Conservation (phyloP, 2,329 filamentous ascomycete genomes). For the Ophiobolus disseminans region DNA sequence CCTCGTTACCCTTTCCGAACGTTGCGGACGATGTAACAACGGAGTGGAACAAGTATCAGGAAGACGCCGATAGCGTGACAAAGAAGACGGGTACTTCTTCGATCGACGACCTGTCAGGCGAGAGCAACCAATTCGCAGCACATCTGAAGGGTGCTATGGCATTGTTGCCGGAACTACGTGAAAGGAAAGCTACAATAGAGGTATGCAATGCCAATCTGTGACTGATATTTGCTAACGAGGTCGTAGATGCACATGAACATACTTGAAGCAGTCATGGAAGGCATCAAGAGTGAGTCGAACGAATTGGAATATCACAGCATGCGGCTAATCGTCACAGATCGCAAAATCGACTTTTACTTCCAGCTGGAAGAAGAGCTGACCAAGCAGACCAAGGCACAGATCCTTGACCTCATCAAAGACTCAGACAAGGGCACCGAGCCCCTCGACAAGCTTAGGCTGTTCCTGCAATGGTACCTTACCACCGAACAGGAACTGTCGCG, state of each 20-base stretch:
- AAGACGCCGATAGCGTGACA: slow-evolving; percentile 91
- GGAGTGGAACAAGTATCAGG: slow-evolving; percentile 92
- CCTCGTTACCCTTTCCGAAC: slow-evolving; percentile 87
- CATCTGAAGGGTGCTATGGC: slow-evolving; percentile 97
- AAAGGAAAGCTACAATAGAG: slow-evolving; percentile 78
- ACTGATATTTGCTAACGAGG: slow-evolving; percentile 63
- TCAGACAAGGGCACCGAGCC: slow-evolving; percentile 81
- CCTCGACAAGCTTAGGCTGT: slow-evolving; percentile 87
- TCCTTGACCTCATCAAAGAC: slow-evolving; percentile 85
- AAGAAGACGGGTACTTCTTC: slow-evolving; percentile 93
- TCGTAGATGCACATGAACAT: slow-evolving; percentile 94
- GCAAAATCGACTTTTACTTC: slow-evolving; percentile 95
- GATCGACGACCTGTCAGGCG: slow-evolving; percentile 89
- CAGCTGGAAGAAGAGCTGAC: slow-evolving; percentile 91
- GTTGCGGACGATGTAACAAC: slow-evolving; percentile 96
- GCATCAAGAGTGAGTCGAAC: slow-evolving; percentile 69
- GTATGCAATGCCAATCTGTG: not conserved
- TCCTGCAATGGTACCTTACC: slow-evolving; percentile 91
- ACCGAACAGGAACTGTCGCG: slow-evolving; percentile 87
- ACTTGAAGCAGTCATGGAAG: slow-evolving; percentile 76
- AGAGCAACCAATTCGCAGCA: slow-evolving; percentile 86
- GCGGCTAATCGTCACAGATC: slow-evolving; percentile 57
- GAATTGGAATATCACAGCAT: not conserved
- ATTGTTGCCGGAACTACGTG: slow-evolving; percentile 85
- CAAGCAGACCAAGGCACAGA: slow-evolving; percentile 88